These are phyloP conservation scores for Plasmodium malariae DNA, from an alignment of 169 alveolate species.

Conservation along the genomic window DNA sequence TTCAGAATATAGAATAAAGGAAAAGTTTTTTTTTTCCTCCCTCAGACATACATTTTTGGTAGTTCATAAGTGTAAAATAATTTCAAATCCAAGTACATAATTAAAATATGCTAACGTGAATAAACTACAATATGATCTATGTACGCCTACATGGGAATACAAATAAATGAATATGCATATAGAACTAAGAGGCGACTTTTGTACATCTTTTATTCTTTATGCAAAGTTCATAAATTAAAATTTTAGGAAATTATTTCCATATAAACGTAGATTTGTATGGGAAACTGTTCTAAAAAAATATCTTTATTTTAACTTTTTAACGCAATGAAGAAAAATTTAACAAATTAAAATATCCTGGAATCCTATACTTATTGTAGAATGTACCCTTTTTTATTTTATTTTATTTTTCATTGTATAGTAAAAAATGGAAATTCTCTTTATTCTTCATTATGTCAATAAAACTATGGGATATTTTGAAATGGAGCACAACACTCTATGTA, in stretches of 20 bases:
- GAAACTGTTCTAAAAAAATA: not conserved
- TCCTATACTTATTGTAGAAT: conserved; percentile 5
- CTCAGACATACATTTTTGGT: too few relatives aligned
- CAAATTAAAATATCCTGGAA: not conserved
- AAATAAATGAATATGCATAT: not conserved
- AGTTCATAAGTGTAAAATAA: not conserved
- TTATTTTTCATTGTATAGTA: not conserved
- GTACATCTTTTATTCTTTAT: not conserved
- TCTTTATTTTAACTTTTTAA: too few relatives aligned
- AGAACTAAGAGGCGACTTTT: too few relatives aligned
- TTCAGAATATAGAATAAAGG: conserved; percentile 14
- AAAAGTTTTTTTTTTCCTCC: conserved; percentile 13
- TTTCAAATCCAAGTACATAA: not conserved
- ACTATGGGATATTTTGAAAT: conserved; percentile 1
- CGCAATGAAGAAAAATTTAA: not conserved
- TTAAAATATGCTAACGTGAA: not conserved
- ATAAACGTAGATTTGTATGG: not conserved
- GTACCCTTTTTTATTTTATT: not conserved
- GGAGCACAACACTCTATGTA: not conserved
- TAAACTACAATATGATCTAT: not conserved
- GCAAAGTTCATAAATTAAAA: not conserved
- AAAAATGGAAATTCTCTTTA: not conserved
- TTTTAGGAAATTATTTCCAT: not conserved
- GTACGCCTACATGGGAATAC: too few relatives aligned
- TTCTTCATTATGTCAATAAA: too few relatives aligned